Conservation (phyloP, 1,139 yeast genomes). For the Suhomyces choctaworum region DNA sequence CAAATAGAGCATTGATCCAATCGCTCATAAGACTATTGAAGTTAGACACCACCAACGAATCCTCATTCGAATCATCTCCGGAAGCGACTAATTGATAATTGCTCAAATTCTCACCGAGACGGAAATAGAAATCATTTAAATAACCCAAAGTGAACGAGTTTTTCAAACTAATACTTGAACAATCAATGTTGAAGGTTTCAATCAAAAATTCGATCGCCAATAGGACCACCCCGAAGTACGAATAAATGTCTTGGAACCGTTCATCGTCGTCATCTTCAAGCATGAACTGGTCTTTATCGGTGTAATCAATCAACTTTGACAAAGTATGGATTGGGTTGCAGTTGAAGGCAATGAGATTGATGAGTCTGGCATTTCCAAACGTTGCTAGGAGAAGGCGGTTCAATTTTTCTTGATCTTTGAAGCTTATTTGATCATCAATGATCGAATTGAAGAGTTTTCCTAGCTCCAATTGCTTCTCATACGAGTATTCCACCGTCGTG, state of each 20-base stretch:
- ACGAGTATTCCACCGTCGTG: constrained; percentile 40
- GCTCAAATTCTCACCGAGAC: constrained; percentile 36
- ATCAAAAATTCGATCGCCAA: constrained; percentile 50
- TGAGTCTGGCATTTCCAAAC: constrained; percentile 38
- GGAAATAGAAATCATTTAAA: constrained; percentile 35
- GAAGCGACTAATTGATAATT: constrained; percentile 15
- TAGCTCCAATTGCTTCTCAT: constrained; percentile 39
- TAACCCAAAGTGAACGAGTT: constrained; percentile 38
- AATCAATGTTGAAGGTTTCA: constrained; percentile 45
- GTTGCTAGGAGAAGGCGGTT: constrained; percentile 51
- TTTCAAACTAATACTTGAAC: constrained; percentile 24
- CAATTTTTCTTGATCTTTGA: constrained; percentile 44
- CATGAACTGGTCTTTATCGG: constrained; percentile 37
- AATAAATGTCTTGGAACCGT: constrained; percentile 67
- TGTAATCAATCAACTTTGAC: constrained; percentile 30
- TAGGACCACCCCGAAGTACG: constrained; percentile 63
- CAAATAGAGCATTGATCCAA: constrained; percentile 83
- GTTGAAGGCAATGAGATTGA: constrained; percentile 44
- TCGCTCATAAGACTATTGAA: constrained; percentile 57
- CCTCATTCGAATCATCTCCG: constrained; percentile 21
- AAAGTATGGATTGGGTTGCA: constrained; percentile 25
- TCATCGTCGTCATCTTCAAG: constrained; percentile 52
- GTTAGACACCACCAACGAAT: constrained; percentile 33
- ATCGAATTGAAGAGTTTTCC: constrained; percentile 32
- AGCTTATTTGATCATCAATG: constrained; percentile 40